phyloP scores from a whole-genome alignment of 768 basidiomycete species.

The Panellus pusillus region DNA sequence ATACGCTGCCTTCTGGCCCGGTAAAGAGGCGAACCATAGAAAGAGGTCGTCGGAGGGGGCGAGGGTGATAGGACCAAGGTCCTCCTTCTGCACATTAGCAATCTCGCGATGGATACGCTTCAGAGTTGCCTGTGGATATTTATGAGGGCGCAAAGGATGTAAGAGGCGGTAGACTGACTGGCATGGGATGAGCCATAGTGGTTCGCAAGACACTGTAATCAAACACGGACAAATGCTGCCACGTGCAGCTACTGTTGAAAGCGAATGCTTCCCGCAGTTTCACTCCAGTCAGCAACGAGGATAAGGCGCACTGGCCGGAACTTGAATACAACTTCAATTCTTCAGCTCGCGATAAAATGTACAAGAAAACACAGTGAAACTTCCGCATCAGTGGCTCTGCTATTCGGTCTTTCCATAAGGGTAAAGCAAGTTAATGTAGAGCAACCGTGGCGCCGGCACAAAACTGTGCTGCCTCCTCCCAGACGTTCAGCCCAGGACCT shows the following conservation, averaged over 20 bases:
- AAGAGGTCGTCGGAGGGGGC: conserved; percentile 66
- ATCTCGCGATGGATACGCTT: conserved; percentile 87
- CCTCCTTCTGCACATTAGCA: conserved; percentile 78
- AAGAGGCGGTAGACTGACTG: conserved; percentile 1
- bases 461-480: background rate
- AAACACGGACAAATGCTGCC: background rate
- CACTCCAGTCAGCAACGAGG: no score
- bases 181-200: conserved; percentile 12
- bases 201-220: background rate
- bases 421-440: no score
- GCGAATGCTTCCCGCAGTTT: no score
- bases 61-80: conserved; percentile 71
- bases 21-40: conserved; percentile 74
- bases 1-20: conserved; percentile 83
- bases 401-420: no score
- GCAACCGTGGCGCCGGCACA: no score
- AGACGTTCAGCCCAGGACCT: background rate
- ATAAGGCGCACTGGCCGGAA: no score
- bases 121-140: conserved; percentile 47
- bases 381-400: no score
- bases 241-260: no score
- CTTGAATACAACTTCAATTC: no score
- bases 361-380: no score
- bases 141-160: background rate
- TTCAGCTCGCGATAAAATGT: no score